phyloP scores from a whole-genome alignment of 371 early-diverging fungal genomes.

The Syncephalastrum sp. region DNA sequence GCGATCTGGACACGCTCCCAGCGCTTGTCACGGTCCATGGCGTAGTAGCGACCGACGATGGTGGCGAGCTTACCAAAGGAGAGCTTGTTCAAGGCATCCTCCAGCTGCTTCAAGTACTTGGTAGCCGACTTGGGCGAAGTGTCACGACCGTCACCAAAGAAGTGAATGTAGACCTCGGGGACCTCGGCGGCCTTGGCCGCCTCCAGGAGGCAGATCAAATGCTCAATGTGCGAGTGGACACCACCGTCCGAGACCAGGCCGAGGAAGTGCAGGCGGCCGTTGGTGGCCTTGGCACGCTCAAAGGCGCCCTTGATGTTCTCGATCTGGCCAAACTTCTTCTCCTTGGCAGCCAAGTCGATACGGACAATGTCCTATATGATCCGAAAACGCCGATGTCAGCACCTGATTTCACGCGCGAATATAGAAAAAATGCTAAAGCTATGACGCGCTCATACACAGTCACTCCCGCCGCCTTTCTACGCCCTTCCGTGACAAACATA shows the following conservation, averaged over 20 bases:
- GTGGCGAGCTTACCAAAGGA: conserved; percentile 90
- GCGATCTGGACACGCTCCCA: conserved; percentile 97
- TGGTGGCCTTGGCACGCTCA: conserved; percentile 79
- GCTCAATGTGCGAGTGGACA: conserved; percentile 98
- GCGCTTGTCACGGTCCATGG: conserved; percentile 99
- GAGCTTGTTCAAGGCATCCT: conserved; percentile 61
- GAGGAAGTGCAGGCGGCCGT: conserved; percentile 93
- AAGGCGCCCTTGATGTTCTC: conserved; percentile 82
- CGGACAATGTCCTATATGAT: conserved; percentile 89
- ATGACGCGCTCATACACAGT: not conserved
- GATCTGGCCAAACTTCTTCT: conserved; percentile 70
- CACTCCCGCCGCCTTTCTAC: too few relatives aligned
- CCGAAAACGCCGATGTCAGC: not conserved
- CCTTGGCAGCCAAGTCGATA: conserved; percentile 88
- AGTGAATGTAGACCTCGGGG: conserved; percentile 93
- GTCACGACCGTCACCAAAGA: conserved; percentile 99
- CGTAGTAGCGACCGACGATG: conserved; percentile 97
- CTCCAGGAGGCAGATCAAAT: conserved; percentile 82
- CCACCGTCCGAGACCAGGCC: conserved; percentile 99
- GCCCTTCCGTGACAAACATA: conserved; percentile 20
- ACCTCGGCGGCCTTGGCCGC: conserved; percentile 84
- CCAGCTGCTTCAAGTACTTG: conserved; percentile 73
- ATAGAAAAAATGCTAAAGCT: too few relatives aligned
- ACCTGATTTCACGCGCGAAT: conserved; percentile 8
- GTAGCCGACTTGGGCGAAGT: conserved; percentile 89